Evolutionary conservation across 2,329 filamentous ascomycete genomes (phyloP).

Genomic region (Sclerotinia subarctica): DNA sequence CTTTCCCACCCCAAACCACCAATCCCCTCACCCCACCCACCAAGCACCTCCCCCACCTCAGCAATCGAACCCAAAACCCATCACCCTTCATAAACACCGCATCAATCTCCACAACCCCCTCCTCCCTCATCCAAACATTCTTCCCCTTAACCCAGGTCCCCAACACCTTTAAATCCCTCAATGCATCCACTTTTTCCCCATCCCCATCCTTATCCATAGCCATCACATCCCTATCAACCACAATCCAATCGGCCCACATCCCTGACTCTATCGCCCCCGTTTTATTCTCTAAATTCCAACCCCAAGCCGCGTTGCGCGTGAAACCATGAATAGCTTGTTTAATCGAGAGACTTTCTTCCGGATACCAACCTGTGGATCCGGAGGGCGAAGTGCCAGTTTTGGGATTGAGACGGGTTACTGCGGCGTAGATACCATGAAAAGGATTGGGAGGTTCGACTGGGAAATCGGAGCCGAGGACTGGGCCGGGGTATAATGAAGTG

Average conservation of each 20-base stretch:
- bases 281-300: conserved; percentile 55
- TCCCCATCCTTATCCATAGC: conserved; percentile 22
- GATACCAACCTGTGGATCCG: conserved; percentile 54
- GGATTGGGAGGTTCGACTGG: conserved; percentile 67
- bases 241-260: conserved; percentile 66
- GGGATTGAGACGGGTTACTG: conserved; percentile 59
- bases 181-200: conserved; percentile 41
- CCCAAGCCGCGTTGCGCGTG: conserved; percentile 56
- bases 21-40: neutral
- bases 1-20: neutral
- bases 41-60: neutral
- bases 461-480: conserved; percentile 66
- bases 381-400: conserved; percentile 51
- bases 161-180: conserved; percentile 54
- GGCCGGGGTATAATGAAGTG: conserved; percentile 34
- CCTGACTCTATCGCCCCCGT: conserved; percentile 59
- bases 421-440: conserved; percentile 67
- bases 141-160: conserved; percentile 69
- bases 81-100: neutral
- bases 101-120: neutral
- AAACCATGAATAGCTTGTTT: conserved; percentile 62
- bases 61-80: neutral
- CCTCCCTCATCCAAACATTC: conserved; percentile 24
- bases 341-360: conserved; percentile 55
- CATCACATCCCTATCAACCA: conserved; percentile 59